Percentiles rank a stretch among this genome's conserved stretches.
Conservation (phyloP, 2,329 filamentous ascomycete genomes). For the Beauveria rudraprayagi region DNA sequence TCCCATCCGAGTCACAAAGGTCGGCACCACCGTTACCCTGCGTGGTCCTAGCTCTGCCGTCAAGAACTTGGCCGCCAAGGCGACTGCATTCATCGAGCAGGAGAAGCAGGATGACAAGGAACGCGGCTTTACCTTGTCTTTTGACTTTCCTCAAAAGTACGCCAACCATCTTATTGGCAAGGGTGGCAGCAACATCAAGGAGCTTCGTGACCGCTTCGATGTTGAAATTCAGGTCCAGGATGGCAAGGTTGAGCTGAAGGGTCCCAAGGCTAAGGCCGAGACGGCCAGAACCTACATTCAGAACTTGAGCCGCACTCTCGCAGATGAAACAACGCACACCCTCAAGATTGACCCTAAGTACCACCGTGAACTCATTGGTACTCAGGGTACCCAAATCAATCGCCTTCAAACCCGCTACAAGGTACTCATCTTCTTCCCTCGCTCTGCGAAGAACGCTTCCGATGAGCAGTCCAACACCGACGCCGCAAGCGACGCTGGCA, state of each 20-base stretch:
- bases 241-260: conserved; percentile 91
- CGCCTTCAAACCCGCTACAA: conserved; percentile 86
- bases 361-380: conserved; percentile 88
- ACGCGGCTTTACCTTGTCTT: conserved; percentile 74
- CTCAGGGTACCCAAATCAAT: conserved; percentile 81
- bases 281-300: conserved; percentile 76
- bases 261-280: conserved; percentile 90
- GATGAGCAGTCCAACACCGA: conserved; percentile 68
- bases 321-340: conserved; percentile 80
- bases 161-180: conserved; percentile 76
- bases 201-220: conserved; percentile 58
- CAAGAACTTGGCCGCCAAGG: conserved; percentile 62
- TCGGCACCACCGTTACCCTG: conserved; percentile 58
- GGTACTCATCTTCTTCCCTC: conserved; percentile 92
- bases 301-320: conserved; percentile 69
- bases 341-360: conserved; percentile 91
- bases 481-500: conserved; percentile 58
- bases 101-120: conserved; percentile 92
- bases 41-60: conserved; percentile 70
- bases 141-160: conserved; percentile 92
- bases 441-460: conserved; percentile 48
- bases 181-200: conserved; percentile 57
- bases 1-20: conserved; percentile 50
- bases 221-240: conserved; percentile 83
- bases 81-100: conserved; percentile 72